Conservation (phyloP, 129 eudicot genomes). For the Ambrosia artemisiifolia region DNA sequence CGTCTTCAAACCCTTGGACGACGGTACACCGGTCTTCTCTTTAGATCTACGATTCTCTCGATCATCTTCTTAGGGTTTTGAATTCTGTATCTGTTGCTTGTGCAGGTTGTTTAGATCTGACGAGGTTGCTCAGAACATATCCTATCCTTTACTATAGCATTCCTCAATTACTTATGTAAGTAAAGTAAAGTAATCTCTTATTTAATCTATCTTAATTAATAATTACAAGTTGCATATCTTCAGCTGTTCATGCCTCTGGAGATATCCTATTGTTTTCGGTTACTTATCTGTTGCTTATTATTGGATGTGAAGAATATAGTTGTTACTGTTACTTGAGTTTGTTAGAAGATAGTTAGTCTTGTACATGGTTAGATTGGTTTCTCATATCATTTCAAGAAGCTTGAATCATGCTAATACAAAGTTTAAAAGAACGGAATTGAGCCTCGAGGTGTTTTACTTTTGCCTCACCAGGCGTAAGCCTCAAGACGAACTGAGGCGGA, state of each 20-base stretch:
- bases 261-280: not conserved
- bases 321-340: too few species aligned
- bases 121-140: not conserved
- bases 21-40: not conserved
- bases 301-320: too few species aligned
- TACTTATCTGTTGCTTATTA: too few species aligned
- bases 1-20: not conserved
- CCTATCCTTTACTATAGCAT: not conserved
- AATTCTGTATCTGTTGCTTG: not conserved
- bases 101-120: constrained; percentile 9
- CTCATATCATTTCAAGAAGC: too few species aligned
- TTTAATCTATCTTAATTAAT: not conserved
- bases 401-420: too few species aligned
- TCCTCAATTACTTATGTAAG: constrained; percentile 8
- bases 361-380: too few species aligned
- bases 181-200: not conserved
- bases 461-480: too few species aligned
- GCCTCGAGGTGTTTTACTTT: too few species aligned
- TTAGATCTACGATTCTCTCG: not conserved
- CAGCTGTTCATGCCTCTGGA: not conserved
- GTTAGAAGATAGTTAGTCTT: too few species aligned
- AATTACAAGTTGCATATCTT: constrained; percentile 1
- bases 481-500: too few species aligned
- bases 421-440: too few species aligned
- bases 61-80: not conserved